Evolutionary conservation across 805 yeast genomes (phyloP), one percentile per base, ranked within the genome.

Genomic region (Candida maltosa): DNA sequence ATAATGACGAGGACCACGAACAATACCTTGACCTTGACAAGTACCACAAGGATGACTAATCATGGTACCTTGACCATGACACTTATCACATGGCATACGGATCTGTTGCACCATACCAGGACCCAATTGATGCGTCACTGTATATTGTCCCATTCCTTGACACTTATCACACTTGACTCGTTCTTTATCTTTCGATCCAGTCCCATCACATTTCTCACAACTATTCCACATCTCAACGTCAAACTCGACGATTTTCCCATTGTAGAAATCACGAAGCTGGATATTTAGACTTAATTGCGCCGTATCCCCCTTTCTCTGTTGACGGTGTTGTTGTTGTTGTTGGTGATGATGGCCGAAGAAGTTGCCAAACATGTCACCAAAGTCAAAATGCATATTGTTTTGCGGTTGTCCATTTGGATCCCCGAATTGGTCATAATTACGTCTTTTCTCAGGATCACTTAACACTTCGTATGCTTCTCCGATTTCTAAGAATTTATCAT

Each of bases 391-490:
- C 38, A 16, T 15, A 8, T 46, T 39, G 16, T 23, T 26, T 16
- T 41, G 41, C 2, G 44, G 51, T 2, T 61, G 60, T 18, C 74
- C 79, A 45, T 73, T 61, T 2, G 82, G 82, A 26, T 83, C 83
- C 20, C 98, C 98, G 50, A 68, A 84, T 31, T 69, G 66, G 57
- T 89, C 95, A 57, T 80, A 89, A 9, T 78, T 68, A 18, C 67
- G 49, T 40, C 83, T 73, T 58, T 85, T 84, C 38, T 84, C 86
- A 4, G 73, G 55, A 54, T 87, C 87, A 45, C 78, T 73, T 42
- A 88, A 70, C 9, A 87, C 84, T 37, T 88, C 96, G 57, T 91
- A 91, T 0, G 97, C 97, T 52, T 84, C 95, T 11, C 95, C 95
- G 19, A 93, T 75, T 59, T 88, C 95, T 33, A 93, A 81, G 56